These are phyloP conservation scores for Gnomoniopsis sp. DNA, from an alignment of 2,329 filamentous ascomycete species.

Conservation along the genomic window DNA sequence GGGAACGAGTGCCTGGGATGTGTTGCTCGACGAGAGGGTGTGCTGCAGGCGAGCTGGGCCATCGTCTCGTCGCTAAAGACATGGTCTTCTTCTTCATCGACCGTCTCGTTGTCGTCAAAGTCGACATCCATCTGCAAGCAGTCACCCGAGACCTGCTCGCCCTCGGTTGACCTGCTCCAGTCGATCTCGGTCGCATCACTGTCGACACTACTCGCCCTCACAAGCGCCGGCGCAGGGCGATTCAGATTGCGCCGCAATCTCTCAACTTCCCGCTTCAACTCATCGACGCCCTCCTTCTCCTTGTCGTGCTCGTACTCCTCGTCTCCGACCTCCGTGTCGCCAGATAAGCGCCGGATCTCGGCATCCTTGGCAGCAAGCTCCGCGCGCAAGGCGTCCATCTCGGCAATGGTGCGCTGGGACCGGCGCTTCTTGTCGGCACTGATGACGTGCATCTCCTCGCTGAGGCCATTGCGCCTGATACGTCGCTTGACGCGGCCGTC, in stretches of 20 bases:
- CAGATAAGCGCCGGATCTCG: conserved; percentile 50
- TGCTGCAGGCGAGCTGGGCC: conserved; percentile 49
- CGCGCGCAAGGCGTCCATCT: conserved; percentile 46
- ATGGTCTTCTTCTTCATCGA: conserved; percentile 27
- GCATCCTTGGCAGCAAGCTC: conserved; percentile 49
- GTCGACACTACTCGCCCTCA: conserved; percentile 4
- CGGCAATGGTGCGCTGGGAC: conserved; percentile 35
- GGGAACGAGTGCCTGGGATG: conserved; percentile 43
- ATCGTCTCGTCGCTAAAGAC: conserved; percentile 49
- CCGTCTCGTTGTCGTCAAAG: conserved; percentile 30
- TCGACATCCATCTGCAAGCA: conserved; percentile 37
- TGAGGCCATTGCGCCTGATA: conserved; percentile 52
- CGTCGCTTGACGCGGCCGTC: conserved; percentile 56
- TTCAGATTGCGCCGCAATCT: conserved; percentile 12
- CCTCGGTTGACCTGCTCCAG: conserved; percentile 46
- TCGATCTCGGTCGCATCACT: conserved; percentile 33
- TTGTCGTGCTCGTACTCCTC: background rate
- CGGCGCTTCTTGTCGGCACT: conserved; percentile 42
- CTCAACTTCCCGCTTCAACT: conserved; percentile 11
- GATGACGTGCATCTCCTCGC: conserved; percentile 55
- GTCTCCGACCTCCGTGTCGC: conserved; percentile 2
- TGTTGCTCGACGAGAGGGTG: conserved; percentile 37
- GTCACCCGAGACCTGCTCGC: conserved; percentile 44
- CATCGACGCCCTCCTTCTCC: conserved; percentile 2
- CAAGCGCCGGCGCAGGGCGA: conserved; percentile 7